phyloP scores from a whole-genome alignment of 805 yeast species.

The Saccharomycopsis selenospora region DNA sequence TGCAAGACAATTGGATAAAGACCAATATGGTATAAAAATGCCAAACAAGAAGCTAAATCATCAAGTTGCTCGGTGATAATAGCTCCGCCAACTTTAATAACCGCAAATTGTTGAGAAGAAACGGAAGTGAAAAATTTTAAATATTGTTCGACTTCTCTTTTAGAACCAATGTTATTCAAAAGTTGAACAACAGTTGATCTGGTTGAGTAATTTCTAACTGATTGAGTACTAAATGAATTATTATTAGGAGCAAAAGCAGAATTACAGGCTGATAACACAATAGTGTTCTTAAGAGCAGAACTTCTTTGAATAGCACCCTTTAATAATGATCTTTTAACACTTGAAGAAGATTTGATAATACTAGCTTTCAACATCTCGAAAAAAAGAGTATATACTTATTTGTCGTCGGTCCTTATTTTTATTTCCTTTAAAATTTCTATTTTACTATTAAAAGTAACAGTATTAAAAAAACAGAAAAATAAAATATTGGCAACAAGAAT shows the following conservation, averaged over 20 bases:
- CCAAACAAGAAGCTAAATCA: slow-evolving; percentile 90
- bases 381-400: too few species aligned
- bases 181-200: slow-evolving; percentile 94
- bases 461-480: too few species aligned
- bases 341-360: background rate
- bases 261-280: background rate
- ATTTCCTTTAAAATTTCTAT: too few species aligned
- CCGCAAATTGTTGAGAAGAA: slow-evolving; percentile 94
- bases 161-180: slow-evolving; percentile 92
- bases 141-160: slow-evolving; percentile 97
- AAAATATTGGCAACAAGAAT: too few species aligned
- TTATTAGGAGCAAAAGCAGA: background rate
- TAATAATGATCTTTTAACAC: background rate
- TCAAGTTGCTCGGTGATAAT: slow-evolving; percentile 91
- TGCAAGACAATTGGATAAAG: slow-evolving; percentile 93
- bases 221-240: background rate
- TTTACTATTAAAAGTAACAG: too few species aligned
- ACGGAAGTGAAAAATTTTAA: slow-evolving; percentile 94
- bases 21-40: slow-evolving; percentile 95
- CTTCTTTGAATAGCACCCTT: background rate
- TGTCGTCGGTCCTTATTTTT: too few species aligned
- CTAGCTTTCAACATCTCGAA: background rate
- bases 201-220: slow-evolving; percentile 43
- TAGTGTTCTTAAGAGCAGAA: too few species aligned
- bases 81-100: slow-evolving; percentile 98